A percentile compares a stretch with the other conserved stretches of the same genome.
These are phyloP conservation scores for Aspergillus brasiliensis DNA, from an alignment of 2,329 filamentous ascomycete genomes.

Conservation along the genomic window DNA sequence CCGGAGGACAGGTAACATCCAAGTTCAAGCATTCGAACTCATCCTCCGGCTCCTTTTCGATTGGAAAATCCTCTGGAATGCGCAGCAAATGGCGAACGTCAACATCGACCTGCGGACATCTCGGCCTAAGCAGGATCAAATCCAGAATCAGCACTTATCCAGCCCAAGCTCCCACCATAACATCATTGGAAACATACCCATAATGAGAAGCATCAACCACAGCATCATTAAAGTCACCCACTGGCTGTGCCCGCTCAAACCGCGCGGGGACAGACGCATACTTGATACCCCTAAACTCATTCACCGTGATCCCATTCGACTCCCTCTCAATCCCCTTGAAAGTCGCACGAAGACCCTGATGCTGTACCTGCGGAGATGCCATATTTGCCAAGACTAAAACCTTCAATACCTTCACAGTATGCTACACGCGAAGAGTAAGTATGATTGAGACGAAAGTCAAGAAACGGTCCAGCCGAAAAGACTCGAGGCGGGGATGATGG, in stretches of 20 bases:
- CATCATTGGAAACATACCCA: slow-evolving; percentile 23
- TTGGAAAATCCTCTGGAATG: slow-evolving; percentile 38
- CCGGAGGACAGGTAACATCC: slow-evolving; percentile 39
- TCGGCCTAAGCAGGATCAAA: slow-evolving; percentile 33
- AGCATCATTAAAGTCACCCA: slow-evolving; percentile 26
- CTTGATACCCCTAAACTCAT: slow-evolving; percentile 36
- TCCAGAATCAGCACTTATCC: neutral
- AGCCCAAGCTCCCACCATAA: too few relatives aligned
- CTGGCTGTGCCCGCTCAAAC: slow-evolving; percentile 32
- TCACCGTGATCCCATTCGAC: slow-evolving; percentile 16
- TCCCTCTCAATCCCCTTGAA: slow-evolving; percentile 29
- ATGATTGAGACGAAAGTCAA: neutral
- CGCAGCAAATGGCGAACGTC: slow-evolving; percentile 50
- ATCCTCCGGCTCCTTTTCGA: slow-evolving; percentile 38
- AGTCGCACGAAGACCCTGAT: slow-evolving; percentile 27
- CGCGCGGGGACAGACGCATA: slow-evolving; percentile 33
- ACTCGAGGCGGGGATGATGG: neutral
- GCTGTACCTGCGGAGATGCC: slow-evolving; percentile 25
- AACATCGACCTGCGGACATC: slow-evolving; percentile 45
- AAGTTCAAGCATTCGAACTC: slow-evolving; percentile 50
- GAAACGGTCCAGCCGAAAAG: neutral
- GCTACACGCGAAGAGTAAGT: neutral
- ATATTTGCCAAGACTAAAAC: too few relatives aligned
- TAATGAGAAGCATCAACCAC: slow-evolving; percentile 39
- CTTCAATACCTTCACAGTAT: neutral